A percentile compares a stretch with the other conserved stretches of the same genome.
Conservation (phyloP, 2,329 filamentous ascomycete genomes). For the Xylariaceae sp. region DNA sequence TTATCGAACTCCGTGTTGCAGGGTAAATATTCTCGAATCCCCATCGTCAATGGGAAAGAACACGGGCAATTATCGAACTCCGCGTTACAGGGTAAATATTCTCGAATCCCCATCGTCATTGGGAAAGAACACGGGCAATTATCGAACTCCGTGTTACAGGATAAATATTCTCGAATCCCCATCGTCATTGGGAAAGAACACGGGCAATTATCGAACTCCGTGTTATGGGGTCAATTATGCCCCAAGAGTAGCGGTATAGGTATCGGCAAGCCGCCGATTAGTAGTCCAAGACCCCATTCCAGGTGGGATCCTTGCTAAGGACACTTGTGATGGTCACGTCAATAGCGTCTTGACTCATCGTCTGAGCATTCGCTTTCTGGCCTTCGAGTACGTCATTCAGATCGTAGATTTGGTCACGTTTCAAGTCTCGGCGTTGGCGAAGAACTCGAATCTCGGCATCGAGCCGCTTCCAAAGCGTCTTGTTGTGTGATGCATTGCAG, state of each 20-base stretch:
- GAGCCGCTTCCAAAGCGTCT: constrained; percentile 57
- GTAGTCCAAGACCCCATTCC: constrained; percentile 28
- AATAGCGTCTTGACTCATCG: constrained; percentile 57
- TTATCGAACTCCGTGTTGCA: too few species aligned
- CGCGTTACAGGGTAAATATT: too few species aligned
- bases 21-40: too few species aligned
- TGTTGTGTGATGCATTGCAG: constrained; percentile 61
- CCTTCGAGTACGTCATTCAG: constrained; percentile 80
- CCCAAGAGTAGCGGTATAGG: background rate
- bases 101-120: too few species aligned
- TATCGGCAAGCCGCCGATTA: constrained; percentile 9
- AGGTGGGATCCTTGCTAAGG: constrained; percentile 30
- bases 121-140: too few species aligned
- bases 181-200: background rate
- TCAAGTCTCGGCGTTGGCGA: constrained; percentile 60
- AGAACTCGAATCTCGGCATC: constrained; percentile 56
- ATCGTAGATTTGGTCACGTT: constrained; percentile 74
- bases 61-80: too few species aligned
- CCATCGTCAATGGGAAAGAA: too few species aligned
- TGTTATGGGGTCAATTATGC: background rate
- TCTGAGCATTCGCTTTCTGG: constrained; percentile 60
- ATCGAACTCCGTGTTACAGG: too few species aligned
- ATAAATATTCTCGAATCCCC: background rate
- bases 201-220: background rate
- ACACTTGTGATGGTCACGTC: constrained; percentile 59